Percentiles rank a stretch among this genome's conserved stretches.
Conservation (phyloP, 805 yeast species). For the Lipomyces japonicus region DNA sequence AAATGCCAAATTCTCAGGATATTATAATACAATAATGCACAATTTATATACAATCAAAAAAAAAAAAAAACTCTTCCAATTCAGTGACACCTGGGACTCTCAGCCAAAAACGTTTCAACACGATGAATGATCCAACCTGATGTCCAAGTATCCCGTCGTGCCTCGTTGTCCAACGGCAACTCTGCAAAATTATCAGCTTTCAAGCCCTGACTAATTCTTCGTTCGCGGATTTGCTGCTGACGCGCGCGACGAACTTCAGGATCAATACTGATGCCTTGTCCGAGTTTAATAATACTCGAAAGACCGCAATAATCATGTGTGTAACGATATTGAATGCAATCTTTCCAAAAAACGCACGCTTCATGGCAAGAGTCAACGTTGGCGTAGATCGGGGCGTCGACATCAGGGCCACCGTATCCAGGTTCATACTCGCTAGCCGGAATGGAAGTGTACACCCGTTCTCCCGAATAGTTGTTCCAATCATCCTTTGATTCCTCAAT, state of each 20-base stretch:
- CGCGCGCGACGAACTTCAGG: neutral
- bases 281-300: neutral
- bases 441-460: slow-evolving; percentile 2
- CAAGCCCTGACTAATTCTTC: too few species aligned
- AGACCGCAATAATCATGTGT: slow-evolving; percentile 9
- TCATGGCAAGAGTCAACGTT: slow-evolving; percentile 5
- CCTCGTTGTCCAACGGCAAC: neutral
- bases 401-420: neutral
- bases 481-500: slow-evolving; percentile 7
- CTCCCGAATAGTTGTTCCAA: slow-evolving; percentile 10
- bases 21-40: too few species aligned
- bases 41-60: too few species aligned
- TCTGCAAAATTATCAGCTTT: too few species aligned
- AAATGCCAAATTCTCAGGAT: too few species aligned
- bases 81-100: too few species aligned
- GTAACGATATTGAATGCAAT: slow-evolving; percentile 5
- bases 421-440: too few species aligned
- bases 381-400: slow-evolving; percentile 9
- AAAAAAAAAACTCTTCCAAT: too few species aligned
- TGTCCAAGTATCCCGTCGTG: slow-evolving; percentile 6
- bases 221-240: too few species aligned
- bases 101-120: too few species aligned
- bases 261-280: slow-evolving; percentile 3
- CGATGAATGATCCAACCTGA: slow-evolving; percentile 11
- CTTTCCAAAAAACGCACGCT: slow-evolving; percentile 2